Percentiles rank a stretch among this genome's conserved stretches.
Conservation (phyloP, 73 alveolate genomes). For the Uronychia setigera region DNA sequence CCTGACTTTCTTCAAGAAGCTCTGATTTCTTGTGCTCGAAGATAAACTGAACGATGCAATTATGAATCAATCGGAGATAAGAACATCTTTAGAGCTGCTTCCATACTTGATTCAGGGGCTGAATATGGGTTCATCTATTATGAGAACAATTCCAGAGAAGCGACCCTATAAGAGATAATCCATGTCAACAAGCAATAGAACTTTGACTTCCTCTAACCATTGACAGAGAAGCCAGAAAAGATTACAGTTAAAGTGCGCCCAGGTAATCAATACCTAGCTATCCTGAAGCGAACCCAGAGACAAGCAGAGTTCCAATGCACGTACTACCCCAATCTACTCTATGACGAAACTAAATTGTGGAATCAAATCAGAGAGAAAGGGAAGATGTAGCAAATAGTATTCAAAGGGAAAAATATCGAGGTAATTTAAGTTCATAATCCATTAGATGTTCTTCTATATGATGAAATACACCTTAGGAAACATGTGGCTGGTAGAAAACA, state of each 20-base stretch:
- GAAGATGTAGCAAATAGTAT: slow-evolving; percentile 22
- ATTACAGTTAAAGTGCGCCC: slow-evolving; percentile 26
- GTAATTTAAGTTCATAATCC: neutral
- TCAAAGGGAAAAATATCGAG: slow-evolving; percentile 37
- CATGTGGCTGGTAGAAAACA: slow-evolving; percentile 53
- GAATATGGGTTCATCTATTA: slow-evolving; percentile 62
- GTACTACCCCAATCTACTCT: slow-evolving; percentile 39
- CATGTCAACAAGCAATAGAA: slow-evolving; percentile 30
- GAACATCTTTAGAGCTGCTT: slow-evolving; percentile 27
- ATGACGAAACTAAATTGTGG: slow-evolving; percentile 24
- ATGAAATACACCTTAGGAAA: slow-evolving; percentile 36
- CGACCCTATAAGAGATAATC: slow-evolving; percentile 27
- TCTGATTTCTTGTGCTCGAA: slow-evolving; percentile 47
- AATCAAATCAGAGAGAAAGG: slow-evolving; percentile 7
- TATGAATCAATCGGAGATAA: slow-evolving; percentile 37
- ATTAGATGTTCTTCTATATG: slow-evolving; percentile 30
- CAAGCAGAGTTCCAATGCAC: slow-evolving; percentile 29
- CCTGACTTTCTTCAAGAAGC: slow-evolving; percentile 31
- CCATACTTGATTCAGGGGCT: slow-evolving; percentile 41
- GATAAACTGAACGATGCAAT: slow-evolving; percentile 2
- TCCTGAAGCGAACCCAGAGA: slow-evolving; percentile 41
- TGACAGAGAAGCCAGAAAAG: neutral
- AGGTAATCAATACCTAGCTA: neutral
- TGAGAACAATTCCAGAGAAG: slow-evolving; percentile 38
- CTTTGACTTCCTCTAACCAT: slow-evolving; percentile 36